Percentiles rank a stretch among this genome's conserved stretches.
These are phyloP conservation scores for Galium porrigens DNA, from an alignment of 305 asterid genomes.

Conservation along the genomic window DNA sequence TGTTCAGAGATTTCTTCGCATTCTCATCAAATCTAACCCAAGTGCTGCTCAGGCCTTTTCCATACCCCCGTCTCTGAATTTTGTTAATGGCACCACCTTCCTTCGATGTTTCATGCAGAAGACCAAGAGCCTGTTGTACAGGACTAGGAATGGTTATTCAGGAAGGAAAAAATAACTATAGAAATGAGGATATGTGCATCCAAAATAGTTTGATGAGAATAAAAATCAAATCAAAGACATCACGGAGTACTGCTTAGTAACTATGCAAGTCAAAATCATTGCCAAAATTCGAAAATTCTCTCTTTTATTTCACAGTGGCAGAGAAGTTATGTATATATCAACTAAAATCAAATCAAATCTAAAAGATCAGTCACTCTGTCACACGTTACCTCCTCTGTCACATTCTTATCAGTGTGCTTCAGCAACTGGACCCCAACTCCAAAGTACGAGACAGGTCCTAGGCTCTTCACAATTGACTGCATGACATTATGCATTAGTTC, in stretches of 20 bases:
- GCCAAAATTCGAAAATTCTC: neutral
- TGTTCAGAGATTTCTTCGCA: slow-evolving; percentile 33
- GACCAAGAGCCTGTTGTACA: slow-evolving; percentile 61
- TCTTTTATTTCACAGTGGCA: neutral
- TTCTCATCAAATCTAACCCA: slow-evolving; percentile 52
- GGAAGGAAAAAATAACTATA: neutral
- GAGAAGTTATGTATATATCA: neutral
- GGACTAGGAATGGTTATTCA: neutral
- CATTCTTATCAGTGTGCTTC: slow-evolving; percentile 37
- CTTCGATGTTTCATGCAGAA: slow-evolving; percentile 58
- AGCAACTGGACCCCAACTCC: slow-evolving; percentile 45
- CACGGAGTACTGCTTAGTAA: too few species aligned
- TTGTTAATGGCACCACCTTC: slow-evolving; percentile 25
- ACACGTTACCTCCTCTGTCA: slow-evolving; percentile 56
- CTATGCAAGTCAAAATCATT: neutral
- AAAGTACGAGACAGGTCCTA: slow-evolving; percentile 53
- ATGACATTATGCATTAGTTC: slow-evolving; percentile 36
- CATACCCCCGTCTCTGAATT: slow-evolving; percentile 31
- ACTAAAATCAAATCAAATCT: neutral
- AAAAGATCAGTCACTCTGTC: neutral
- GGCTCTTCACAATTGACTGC: slow-evolving; percentile 38
- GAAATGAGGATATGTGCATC: neutral
- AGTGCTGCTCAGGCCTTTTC: slow-evolving; percentile 32
- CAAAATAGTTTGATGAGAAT: too few species aligned
- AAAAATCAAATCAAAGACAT: too few species aligned